These are phyloP conservation scores for Solanum chaucha DNA, from an alignment of 257 asterid genomes.

Conservation along the genomic window DNA sequence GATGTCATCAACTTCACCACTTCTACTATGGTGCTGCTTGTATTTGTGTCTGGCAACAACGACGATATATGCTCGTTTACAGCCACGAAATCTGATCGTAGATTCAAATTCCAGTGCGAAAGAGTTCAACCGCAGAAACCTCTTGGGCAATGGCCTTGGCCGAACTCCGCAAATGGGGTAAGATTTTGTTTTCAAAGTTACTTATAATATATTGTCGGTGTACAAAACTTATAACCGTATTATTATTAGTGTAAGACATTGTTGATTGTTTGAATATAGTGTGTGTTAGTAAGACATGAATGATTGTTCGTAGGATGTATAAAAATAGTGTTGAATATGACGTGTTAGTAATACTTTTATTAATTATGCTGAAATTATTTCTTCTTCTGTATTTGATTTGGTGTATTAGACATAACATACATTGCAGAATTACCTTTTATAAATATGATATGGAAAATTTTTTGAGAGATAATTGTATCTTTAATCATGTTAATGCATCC, in stretches of 20 bases:
- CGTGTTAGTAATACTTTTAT: background rate
- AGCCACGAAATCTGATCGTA: background rate
- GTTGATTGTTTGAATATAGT: too few species aligned
- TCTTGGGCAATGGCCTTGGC: constrained; percentile 56
- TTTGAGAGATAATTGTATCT: too few species aligned
- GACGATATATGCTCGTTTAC: background rate
- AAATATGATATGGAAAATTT: background rate
- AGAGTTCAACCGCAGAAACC: constrained; percentile 1
- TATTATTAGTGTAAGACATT: background rate
- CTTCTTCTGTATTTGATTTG: accelerated
- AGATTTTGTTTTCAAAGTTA: background rate
- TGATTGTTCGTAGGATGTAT: too few species aligned
- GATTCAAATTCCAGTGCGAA: background rate
- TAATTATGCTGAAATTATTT: too few species aligned
- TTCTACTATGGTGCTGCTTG: background rate
- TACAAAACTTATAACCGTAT: too few species aligned
- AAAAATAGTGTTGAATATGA: background rate
- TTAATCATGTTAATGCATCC: too few species aligned
- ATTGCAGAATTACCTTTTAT: background rate
- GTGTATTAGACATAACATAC: background rate
- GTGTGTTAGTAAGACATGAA: background rate
- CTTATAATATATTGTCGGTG: background rate
- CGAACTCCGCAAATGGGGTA: constrained; percentile 89
- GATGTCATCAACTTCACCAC: background rate
- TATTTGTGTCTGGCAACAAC: background rate